Percentiles rank a stretch among this genome's conserved stretches.
Evolutionary conservation across 2,329 filamentous ascomycete species (phyloP).

Genomic region (Aspergillus sp.): DNA sequence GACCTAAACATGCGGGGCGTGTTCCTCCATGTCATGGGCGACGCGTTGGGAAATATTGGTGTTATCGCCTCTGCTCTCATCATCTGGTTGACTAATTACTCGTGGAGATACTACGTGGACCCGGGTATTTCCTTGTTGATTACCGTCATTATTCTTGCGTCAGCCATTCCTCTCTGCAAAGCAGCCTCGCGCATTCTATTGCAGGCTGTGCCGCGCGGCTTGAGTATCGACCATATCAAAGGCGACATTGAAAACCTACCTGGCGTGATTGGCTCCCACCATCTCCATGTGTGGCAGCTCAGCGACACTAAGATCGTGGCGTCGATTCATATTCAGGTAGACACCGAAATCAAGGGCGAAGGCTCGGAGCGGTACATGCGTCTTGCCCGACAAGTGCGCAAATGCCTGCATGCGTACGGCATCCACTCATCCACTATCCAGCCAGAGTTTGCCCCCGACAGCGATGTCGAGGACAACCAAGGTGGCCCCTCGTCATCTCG

Average conservation of each 20-base stretch:
- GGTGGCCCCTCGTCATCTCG: conserved; percentile 15
- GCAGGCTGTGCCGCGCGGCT: conserved; percentile 83
- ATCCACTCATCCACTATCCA: conserved; percentile 98
- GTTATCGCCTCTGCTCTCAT: conserved; percentile 60
- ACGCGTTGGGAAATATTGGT: conserved; percentile 42
- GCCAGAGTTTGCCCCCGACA: conserved; percentile 59
- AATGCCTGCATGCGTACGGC: conserved; percentile 87
- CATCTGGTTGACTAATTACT: conserved; percentile 83
- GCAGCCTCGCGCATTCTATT: conserved; percentile 67
- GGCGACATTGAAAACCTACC: conserved; percentile 80
- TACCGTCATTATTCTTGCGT: conserved; percentile 60
- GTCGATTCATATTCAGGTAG: conserved; percentile 85
- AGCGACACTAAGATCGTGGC: conserved; percentile 92
- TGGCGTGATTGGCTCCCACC: conserved; percentile 83
- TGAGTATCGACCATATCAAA: conserved; percentile 82
- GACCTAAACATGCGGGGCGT: conserved; percentile 87
- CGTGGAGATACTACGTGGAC: conserved; percentile 79
- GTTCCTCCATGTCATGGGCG: conserved; percentile 53
- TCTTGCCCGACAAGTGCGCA: conserved; percentile 70
- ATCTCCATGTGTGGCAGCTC: conserved; percentile 96
- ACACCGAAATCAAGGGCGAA: conserved; percentile 78
- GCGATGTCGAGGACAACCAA: conserved; percentile 25
- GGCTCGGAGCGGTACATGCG: conserved; percentile 78
- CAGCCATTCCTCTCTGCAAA: conserved; percentile 45
- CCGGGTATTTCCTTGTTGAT: conserved; percentile 90